A percentile compares a stretch with the other conserved stretches of the same genome.
Evolutionary conservation across 176 grass and related monocot species (phyloP).

Genomic region (Cocos nucifera): DNA sequence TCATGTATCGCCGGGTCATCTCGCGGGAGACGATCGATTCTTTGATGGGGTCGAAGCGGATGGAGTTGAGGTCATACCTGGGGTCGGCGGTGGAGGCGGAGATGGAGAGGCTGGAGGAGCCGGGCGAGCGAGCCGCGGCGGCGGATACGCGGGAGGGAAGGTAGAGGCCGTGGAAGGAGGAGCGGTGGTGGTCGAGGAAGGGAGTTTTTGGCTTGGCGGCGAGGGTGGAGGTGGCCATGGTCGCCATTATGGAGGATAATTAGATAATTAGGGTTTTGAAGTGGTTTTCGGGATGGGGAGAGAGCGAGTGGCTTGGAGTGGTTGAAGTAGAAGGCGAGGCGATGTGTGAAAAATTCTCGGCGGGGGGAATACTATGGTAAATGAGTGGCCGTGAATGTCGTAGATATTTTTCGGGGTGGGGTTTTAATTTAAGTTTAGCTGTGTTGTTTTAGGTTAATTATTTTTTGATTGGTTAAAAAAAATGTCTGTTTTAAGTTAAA

Average conservation of each 20-base stretch:
- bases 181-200: slow-evolving; percentile 18
- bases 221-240: slow-evolving; percentile 49
- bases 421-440: no score
- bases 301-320: not conserved
- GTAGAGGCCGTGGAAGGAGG: slow-evolving; percentile 28
- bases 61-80: slow-evolving; percentile 55
- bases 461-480: no score
- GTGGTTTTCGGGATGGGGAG: not conserved
- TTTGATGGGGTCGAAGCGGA: slow-evolving; percentile 74
- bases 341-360: slow-evolving; percentile 35
- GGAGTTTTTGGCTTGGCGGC: slow-evolving; percentile 13
- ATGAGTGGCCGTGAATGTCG: slow-evolving; percentile 14
- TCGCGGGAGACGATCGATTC: slow-evolving; percentile 80
- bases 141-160: slow-evolving; percentile 1
- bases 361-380: slow-evolving; percentile 1
- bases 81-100: slow-evolving; percentile 34
- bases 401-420: no score
- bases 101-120: slow-evolving; percentile 1
- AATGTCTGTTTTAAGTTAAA: no score
- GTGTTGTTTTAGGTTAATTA: no score
- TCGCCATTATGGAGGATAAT: slow-evolving; percentile 21
- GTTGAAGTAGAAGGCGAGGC: slow-evolving; percentile 27
- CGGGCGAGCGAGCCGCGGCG: not conserved
- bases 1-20: slow-evolving; percentile 96
- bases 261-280: not conserved